phyloP scores from a whole-genome alignment of 331 rosid species.

The Malus hybrid region DNA sequence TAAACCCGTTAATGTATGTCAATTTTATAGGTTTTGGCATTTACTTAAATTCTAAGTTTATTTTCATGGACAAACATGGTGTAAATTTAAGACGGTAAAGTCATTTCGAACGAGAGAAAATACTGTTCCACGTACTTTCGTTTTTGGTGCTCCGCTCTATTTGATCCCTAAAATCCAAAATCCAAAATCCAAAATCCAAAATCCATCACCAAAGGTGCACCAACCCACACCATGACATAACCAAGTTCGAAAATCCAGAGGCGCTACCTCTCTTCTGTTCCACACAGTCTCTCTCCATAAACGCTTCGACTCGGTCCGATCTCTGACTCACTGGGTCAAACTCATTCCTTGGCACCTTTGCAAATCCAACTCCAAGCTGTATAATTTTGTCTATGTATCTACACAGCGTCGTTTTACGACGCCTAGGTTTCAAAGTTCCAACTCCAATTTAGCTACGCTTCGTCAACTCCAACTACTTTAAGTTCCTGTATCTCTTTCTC shows the following conservation, averaged over 20 bases:
- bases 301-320: conserved; percentile 2
- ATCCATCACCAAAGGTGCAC: no score
- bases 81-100: no score
- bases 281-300: not conserved
- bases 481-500: no score
- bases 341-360: not conserved
- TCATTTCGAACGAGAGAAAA: no score
- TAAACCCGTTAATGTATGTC: no score
- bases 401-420: not conserved
- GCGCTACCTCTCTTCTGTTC: conserved; percentile 1
- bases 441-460: not conserved
- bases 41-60: no score
- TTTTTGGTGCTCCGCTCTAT: no score
- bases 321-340: not conserved
- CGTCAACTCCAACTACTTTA: not conserved
- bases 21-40: no score
- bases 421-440: not conserved
- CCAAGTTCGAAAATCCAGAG: conserved; percentile 5
- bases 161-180: no score
- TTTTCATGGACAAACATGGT: no score
- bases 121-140: no score
- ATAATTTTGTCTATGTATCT: not conserved
- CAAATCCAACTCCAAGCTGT: not conserved
- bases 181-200: no score
- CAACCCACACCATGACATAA: not conserved